Evolutionary conservation across 352 stramenopile genomes (phyloP).

Genomic region (Albugo laibachii): DNA sequence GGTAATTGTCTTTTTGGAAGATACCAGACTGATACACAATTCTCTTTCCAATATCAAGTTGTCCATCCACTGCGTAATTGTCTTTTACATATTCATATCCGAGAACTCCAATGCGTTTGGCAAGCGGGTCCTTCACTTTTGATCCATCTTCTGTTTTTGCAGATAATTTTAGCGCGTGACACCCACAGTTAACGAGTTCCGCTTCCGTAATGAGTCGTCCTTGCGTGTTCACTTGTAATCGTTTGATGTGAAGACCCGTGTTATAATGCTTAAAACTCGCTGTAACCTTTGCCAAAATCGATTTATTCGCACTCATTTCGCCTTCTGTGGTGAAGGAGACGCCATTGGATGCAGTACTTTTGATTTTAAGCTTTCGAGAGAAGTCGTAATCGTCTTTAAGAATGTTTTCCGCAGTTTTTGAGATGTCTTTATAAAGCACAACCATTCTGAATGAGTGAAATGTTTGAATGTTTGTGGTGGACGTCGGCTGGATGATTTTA

Average conservation of each 20-base stretch:
- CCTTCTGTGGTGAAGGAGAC: conserved; percentile 75
- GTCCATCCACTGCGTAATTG: conserved; percentile 45
- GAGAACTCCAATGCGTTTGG: conserved; percentile 51
- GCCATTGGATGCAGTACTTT: conserved; percentile 62
- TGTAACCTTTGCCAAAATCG: conserved; percentile 63
- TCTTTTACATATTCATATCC: conserved; percentile 61
- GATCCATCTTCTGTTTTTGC: conserved; percentile 72
- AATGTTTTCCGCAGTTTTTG: conserved; percentile 72
- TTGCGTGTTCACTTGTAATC: conserved; percentile 71
- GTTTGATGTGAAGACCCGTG: conserved; percentile 60
- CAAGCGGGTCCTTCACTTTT: conserved; percentile 47
- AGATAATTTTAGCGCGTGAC: conserved; percentile 50
- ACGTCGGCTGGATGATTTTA: neutral
- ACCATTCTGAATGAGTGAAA: conserved; percentile 20
- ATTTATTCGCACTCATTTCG: conserved; percentile 59
- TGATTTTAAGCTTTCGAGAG: conserved; percentile 82
- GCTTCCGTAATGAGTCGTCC: conserved; percentile 55
- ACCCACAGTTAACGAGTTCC: conserved; percentile 55
- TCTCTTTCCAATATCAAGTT: conserved; percentile 67
- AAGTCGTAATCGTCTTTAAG: conserved; percentile 80
- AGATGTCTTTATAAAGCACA: conserved; percentile 71
- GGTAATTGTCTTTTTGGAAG: conserved; percentile 61
- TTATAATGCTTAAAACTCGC: conserved; percentile 47
- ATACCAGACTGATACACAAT: conserved; percentile 57
- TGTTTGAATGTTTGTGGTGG: neutral